Evolutionary conservation across 306 rosid genomes (phyloP).

Genomic region (Corylus avellana): DNA sequence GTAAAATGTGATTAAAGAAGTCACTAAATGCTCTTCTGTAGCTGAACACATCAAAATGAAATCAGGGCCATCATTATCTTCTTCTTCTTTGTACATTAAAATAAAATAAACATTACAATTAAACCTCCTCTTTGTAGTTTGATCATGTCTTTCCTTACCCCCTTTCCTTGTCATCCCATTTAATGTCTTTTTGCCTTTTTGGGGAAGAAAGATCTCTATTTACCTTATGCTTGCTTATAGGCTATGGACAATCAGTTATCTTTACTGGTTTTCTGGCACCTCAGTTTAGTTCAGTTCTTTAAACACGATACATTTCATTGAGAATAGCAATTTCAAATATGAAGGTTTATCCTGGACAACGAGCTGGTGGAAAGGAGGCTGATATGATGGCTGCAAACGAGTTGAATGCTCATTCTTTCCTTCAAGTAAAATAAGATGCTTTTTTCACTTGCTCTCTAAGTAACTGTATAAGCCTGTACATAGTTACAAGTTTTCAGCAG

Average conservation of each 20-base stretch:
- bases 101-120: background rate
- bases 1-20: too few species aligned
- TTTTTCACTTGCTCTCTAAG: constrained; percentile 11
- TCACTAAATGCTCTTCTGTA: too few species aligned
- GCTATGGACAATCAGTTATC: background rate
- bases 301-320: constrained; percentile 5
- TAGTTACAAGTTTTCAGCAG: constrained; percentile 15
- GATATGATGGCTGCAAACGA: constrained; percentile 97
- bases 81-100: background rate
- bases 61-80: too few species aligned
- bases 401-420: constrained; percentile 74
- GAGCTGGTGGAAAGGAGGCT: constrained; percentile 82
- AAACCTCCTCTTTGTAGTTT: background rate
- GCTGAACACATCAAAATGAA: too few species aligned
- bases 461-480: background rate
- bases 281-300: constrained; percentile 10
- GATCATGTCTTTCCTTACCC: background rate
- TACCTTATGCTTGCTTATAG: background rate
- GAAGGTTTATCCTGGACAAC: constrained; percentile 93
- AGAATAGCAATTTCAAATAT: constrained; percentile 15
- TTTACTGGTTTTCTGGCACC: background rate
- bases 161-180: background rate
- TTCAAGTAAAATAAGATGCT: constrained; percentile 62
- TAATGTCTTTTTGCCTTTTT: background rate
- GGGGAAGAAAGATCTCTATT: background rate